Evolutionary conservation across 176 grass and related monocot species (phyloP), one percentile per base, ranked within the genome.

Genomic region (Avena eriantha): DNA sequence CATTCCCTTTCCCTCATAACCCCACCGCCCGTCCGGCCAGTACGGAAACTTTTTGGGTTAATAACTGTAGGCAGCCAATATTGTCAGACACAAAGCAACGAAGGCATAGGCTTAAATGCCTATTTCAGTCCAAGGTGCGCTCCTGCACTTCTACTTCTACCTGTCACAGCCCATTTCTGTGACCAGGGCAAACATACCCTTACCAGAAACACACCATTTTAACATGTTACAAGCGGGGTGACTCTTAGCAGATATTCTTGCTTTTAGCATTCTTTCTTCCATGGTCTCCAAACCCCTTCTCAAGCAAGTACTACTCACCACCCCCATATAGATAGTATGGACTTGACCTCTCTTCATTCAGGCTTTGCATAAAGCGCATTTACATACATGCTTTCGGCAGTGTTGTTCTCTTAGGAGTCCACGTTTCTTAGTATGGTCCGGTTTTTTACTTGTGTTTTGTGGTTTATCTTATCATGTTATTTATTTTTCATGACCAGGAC

Each of bases 401-500:
- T 0, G 56, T 55, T 55, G 19, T 85, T 85, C 19, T 81, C 68
- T 90, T 73, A 47, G 13, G 48, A 76, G 23, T 0, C 22, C 56
- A 56, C 13, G 13, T 84, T 80, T 18, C 71, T 73, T 79, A 69
- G 21, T 68, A 35, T 24, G 45, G 61, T 88, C 82, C 55, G 0
- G 71, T 82, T 88, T 84, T 83, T 78, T 14, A 54, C 36, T 86
- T 70, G 31, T 34, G 69, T 91, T 84, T 15, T 73, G 79, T 48
- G 10, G 18, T 18, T 78, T 72, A 59, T 57, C 24, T 85, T 78
- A 36, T 80, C 18, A 66, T 4, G 56, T 91, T 84, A 41, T 41
- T 58, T 14, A 24, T 69, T 83, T 74, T 70, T 67, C 82, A 77
- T 77, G 78, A 85, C 63, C 55, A 34, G 21, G 23, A 91, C 68